A percentile compares a stretch with the other conserved stretches of the same genome.
phyloP scores from a whole-genome alignment of 441 rosid species.

The Iberis amara region DNA sequence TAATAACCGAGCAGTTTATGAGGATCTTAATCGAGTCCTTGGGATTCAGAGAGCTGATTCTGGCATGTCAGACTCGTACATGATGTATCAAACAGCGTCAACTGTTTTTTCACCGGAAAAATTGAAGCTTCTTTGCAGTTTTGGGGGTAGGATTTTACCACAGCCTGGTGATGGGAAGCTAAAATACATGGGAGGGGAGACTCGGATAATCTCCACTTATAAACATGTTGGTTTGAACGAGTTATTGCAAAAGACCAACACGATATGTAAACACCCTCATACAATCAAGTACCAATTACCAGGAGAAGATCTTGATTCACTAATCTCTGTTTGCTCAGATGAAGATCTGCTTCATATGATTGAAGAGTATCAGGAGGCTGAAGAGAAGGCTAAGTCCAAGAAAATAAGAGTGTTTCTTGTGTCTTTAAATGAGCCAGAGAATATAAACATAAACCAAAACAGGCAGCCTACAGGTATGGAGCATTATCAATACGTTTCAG shows the following conservation, averaged over 20 bases:
- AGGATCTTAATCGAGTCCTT: conserved; percentile 31
- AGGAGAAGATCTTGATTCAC: conserved; percentile 35
- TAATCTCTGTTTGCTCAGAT: conserved; percentile 42
- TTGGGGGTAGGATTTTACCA: conserved; percentile 46
- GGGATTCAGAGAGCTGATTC: conserved; percentile 31
- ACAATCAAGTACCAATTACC: conserved; percentile 39
- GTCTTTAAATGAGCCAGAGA: conserved; percentile 31
- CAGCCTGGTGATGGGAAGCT: conserved; percentile 44
- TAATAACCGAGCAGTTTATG: conserved; percentile 25
- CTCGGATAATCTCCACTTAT: conserved; percentile 39
- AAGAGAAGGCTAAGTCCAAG: conserved; percentile 35
- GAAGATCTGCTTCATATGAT: conserved; percentile 50
- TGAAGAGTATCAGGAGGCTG: conserved; percentile 45
- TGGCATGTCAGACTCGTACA: conserved; percentile 19
- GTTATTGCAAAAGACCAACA: conserved; percentile 36
- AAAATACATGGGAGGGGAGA: conserved; percentile 48
- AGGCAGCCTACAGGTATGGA: conserved; percentile 28
- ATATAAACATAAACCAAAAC: conserved; percentile 3
- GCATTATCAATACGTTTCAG: conserved; percentile 41
- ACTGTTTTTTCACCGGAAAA: conserved; percentile 28
- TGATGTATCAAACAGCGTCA: conserved; percentile 21
- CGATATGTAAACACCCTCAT: conserved; percentile 39
- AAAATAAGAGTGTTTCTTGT: conserved; percentile 44
- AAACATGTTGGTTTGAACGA: conserved; percentile 34
- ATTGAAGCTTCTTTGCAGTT: conserved; percentile 50